Conservation (phyloP, 2,329 filamentous ascomycete species). For the Alternaria metachromatica region DNA sequence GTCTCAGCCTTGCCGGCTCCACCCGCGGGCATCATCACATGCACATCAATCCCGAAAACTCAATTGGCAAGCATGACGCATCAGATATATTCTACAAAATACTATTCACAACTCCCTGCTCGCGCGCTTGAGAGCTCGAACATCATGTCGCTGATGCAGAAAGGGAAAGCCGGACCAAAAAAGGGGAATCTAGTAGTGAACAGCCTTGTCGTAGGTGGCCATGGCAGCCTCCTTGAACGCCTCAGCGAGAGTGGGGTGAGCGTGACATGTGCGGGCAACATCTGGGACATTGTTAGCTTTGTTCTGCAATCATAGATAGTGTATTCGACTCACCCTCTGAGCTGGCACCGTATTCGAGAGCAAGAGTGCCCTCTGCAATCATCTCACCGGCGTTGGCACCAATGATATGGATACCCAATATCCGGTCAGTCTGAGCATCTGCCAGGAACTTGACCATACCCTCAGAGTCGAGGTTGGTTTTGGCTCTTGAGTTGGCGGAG, state of each 20-base stretch:
- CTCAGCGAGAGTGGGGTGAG: slow-evolving; percentile 93
- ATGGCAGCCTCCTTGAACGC: slow-evolving; percentile 99
- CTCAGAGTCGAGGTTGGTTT: slow-evolving; percentile 97
- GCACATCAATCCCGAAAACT: slow-evolving; percentile 14
- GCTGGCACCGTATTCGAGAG: slow-evolving; percentile 94
- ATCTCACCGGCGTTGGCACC: slow-evolving; percentile 97
- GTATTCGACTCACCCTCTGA: slow-evolving; percentile 76
- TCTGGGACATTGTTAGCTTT: slow-evolving; percentile 34
- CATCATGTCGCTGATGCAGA: slow-evolving; percentile 45
- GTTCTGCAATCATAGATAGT: neutral
- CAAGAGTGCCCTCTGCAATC: slow-evolving; percentile 96
- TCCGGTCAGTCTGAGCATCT: slow-evolving; percentile 93
- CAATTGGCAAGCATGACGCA: slow-evolving; percentile 36
- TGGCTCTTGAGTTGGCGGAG: slow-evolving; percentile 96
- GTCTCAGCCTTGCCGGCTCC: slow-evolving; percentile 28
- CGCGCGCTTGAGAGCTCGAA: slow-evolving; percentile 40
- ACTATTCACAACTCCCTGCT: slow-evolving; percentile 49
- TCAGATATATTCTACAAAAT: slow-evolving; percentile 49
- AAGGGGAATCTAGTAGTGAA: slow-evolving; percentile 74
- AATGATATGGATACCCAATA: slow-evolving; percentile 95
- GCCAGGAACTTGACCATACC: slow-evolving; percentile 97
- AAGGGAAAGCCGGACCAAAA: slow-evolving; percentile 35
- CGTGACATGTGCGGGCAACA: slow-evolving; percentile 81
- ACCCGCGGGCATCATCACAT: slow-evolving; percentile 10
- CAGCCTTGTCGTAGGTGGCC: slow-evolving; percentile 93